These are phyloP conservation scores for Boletellus deceptivus DNA, from an alignment of 1,284 basidiomycete species.

Conservation along the genomic window DNA sequence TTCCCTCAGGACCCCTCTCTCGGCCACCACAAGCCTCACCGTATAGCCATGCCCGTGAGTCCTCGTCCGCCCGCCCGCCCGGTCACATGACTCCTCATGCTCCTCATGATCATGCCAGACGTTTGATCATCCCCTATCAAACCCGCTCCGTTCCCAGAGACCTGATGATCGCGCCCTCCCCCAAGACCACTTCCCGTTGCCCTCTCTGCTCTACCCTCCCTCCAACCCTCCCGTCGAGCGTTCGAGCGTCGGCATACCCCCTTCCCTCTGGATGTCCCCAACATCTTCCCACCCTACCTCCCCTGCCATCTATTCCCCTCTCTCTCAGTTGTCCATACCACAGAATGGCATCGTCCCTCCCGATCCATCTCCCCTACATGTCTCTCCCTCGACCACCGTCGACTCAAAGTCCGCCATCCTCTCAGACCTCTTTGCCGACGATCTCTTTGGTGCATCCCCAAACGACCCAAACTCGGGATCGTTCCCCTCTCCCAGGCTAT, in stretches of 20 bases:
- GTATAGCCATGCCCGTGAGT: conserved; percentile 19
- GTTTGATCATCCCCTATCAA: conserved; percentile 21
- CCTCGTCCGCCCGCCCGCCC: neutral
- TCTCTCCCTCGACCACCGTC: conserved; percentile 43
- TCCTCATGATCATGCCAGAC: conserved; percentile 16
- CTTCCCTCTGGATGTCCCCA: conserved; percentile 80
- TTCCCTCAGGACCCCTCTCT: conserved; percentile 9
- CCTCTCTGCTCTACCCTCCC: conserved; percentile 30
- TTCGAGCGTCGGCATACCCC: conserved; percentile 55
- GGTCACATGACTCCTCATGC: conserved; percentile 1
- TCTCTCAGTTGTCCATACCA: conserved; percentile 34
- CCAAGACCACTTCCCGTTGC: conserved; percentile 18
- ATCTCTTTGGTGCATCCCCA: conserved; percentile 50
- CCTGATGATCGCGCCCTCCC: conserved; percentile 21
- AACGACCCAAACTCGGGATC: conserved; percentile 45
- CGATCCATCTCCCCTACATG: conserved; percentile 35
- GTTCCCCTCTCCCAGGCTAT: conserved; percentile 60
- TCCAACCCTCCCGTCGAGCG: conserved; percentile 45
- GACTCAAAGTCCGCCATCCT: conserved; percentile 60
- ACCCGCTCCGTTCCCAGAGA: conserved; percentile 9
- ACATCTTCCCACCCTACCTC: conserved; percentile 48
- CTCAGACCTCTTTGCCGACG: conserved; percentile 70
- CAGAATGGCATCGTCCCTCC: conserved; percentile 35
- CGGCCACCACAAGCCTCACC: conserved; percentile 15
- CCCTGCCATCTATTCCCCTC: conserved; percentile 35